Evolutionary conservation across 768 basidiomycete species (phyloP).

Genomic region (Mrakia hoshinonis): DNA sequence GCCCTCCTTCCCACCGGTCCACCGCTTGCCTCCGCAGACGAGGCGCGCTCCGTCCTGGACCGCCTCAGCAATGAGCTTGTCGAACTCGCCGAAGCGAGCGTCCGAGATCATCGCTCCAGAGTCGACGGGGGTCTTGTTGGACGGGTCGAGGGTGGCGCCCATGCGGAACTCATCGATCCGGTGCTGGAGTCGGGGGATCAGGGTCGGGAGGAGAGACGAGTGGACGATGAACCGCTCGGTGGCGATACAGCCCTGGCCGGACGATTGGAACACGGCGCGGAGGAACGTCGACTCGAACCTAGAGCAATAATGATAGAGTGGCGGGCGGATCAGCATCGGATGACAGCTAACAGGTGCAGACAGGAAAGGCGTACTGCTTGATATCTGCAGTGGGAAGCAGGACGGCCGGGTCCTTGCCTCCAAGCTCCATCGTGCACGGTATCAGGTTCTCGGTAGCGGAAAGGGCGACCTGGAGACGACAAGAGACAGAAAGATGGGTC

Average conservation of each 20-base stretch:
- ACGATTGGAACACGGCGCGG: slow-evolving; percentile 6
- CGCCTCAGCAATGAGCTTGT: slow-evolving; percentile 56
- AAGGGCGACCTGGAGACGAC: slow-evolving; percentile 54
- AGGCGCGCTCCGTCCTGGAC: slow-evolving; percentile 57
- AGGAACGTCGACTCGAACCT: slow-evolving; percentile 23
- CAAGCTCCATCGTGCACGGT: slow-evolving; percentile 86
- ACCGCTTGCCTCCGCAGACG: slow-evolving; percentile 57
- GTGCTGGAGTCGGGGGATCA: slow-evolving; percentile 3
- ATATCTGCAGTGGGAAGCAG: slow-evolving; percentile 79
- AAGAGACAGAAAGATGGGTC: neutral
- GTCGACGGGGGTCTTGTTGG: slow-evolving; percentile 48
- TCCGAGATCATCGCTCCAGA: slow-evolving; percentile 78
- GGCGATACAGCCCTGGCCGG: slow-evolving; percentile 65
- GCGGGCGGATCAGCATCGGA: neutral
- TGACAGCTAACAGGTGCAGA: neutral
- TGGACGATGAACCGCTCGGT: slow-evolving; percentile 90
- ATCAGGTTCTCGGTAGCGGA: slow-evolving; percentile 80
- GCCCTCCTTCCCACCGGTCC: slow-evolving; percentile 43
- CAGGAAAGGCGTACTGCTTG: slow-evolving; percentile 42
- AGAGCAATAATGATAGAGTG: neutral
- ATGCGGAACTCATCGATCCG: slow-evolving; percentile 62
- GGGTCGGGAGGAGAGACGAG: slow-evolving; percentile 44
- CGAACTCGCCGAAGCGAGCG: slow-evolving; percentile 60
- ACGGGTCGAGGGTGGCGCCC: slow-evolving; percentile 56
- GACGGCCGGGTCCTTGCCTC: slow-evolving; percentile 91